Conservation (phyloP, 2,329 filamentous ascomycete genomes). For the Fusarium sp. region DNA sequence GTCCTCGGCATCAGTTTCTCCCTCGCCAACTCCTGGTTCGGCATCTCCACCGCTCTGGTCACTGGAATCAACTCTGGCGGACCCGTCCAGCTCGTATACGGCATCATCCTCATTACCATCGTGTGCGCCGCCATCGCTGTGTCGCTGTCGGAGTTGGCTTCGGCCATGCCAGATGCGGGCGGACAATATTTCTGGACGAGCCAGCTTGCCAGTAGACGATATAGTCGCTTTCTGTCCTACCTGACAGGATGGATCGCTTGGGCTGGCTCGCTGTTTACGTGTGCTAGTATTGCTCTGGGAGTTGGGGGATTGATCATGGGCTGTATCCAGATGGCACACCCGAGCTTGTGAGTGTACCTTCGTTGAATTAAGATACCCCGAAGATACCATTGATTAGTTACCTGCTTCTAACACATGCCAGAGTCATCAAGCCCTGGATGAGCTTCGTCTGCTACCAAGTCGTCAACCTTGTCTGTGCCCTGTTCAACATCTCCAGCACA, state of each 20-base stretch:
- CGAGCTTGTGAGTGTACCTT: too few relatives aligned
- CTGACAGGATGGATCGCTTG: not conserved
- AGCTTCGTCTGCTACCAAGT: too few relatives aligned
- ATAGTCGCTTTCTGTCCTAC: too few relatives aligned
- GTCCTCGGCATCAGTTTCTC: not conserved
- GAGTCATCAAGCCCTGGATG: too few relatives aligned
- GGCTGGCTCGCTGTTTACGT: not conserved
- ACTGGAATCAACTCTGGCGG: not conserved
- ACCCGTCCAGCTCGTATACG: not conserved
- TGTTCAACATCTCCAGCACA: too few relatives aligned
- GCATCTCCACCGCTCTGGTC: not conserved
- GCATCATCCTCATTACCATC: fast-evolving
- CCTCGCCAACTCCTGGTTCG: not conserved
- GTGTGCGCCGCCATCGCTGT: not conserved
- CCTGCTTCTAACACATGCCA: too few relatives aligned
- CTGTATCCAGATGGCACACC: too few relatives aligned
- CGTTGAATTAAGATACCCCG: too few relatives aligned
- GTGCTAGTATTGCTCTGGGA: not conserved
- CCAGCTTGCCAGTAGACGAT: not conserved
- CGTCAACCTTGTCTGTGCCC: too few relatives aligned
- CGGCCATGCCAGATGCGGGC: not conserved
- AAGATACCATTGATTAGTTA: too few relatives aligned
- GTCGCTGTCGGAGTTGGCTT: not conserved
- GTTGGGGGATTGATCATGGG: too few relatives aligned
- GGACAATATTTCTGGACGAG: constrained; percentile 3